Conservation (phyloP, 2,329 filamentous ascomycete genomes). For the Colletotrichum tabaci region DNA sequence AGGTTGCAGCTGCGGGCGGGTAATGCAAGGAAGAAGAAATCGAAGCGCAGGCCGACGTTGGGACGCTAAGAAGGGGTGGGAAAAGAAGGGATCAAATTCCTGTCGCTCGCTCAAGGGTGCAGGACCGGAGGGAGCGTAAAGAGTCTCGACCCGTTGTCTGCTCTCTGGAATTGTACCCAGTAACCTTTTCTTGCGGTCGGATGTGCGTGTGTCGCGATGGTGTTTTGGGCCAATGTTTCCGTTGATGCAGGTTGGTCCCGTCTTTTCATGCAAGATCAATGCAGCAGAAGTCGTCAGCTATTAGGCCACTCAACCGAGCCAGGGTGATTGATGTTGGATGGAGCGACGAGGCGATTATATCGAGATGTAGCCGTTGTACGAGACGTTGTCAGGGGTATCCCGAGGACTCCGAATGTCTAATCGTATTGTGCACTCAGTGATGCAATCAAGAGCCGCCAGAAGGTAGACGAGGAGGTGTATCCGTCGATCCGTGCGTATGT, state of each 20-base stretch:
- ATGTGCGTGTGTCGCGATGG: constrained; percentile 39
- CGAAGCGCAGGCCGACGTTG: constrained; percentile 25
- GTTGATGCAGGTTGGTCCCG: constrained; percentile 29
- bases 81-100: constrained; percentile 24
- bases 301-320: not conserved
- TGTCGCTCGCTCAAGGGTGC: not conserved
- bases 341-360: constrained; percentile 7
- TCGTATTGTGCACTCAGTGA: not conserved
- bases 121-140: not conserved
- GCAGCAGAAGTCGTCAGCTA: constrained; percentile 15
- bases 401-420: not conserved
- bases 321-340: not conserved
- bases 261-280: constrained; percentile 21
- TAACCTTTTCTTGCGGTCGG: constrained; percentile 31
- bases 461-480: not conserved
- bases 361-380: not conserved
- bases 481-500: not conserved
- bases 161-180: not conserved
- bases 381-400: not conserved
- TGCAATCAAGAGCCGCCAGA: not conserved
- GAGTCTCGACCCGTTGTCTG: constrained; percentile 3
- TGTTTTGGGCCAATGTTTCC: constrained; percentile 41
- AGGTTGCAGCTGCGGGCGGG: not conserved
- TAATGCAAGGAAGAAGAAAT: constrained; percentile 7
- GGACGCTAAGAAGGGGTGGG: not conserved